Conservation (phyloP, 2,329 filamentous ascomycete genomes). For the Alternaria dauci region DNA sequence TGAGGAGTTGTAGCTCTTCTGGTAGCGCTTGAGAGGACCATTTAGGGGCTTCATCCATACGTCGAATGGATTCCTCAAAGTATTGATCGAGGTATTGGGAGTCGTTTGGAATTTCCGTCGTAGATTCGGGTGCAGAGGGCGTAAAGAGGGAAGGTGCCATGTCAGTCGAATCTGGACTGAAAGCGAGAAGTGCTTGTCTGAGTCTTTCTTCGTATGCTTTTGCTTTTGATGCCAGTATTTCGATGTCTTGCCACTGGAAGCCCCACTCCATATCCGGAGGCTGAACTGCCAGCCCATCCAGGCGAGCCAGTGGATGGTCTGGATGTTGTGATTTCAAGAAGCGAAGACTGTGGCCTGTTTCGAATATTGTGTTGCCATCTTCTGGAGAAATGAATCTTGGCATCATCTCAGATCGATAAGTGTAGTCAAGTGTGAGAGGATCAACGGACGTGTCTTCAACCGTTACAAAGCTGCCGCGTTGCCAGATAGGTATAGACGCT, state of each 20-base stretch:
- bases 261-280: conserved; percentile 72
- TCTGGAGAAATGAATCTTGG: conserved; percentile 76
- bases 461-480: conserved; percentile 42
- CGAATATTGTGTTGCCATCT: conserved; percentile 76
- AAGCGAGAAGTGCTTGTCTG: conserved; percentile 41
- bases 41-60: conserved; percentile 38
- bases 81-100: conserved; percentile 28
- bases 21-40: conserved; percentile 22
- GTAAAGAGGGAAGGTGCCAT: not conserved
- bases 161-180: conserved; percentile 18
- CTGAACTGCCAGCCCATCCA: conserved; percentile 58
- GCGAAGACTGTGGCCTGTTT: conserved; percentile 78
- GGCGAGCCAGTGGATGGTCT: conserved; percentile 70
- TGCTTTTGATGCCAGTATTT: conserved; percentile 69
- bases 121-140: not conserved
- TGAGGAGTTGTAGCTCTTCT: conserved; percentile 41
- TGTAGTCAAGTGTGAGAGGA: conserved; percentile 60
- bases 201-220: conserved; percentile 59
- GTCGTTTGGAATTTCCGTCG: not conserved
- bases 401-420: conserved; percentile 70
- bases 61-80: conserved; percentile 37
- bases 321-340: conserved; percentile 76
- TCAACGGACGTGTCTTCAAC: conserved; percentile 37
- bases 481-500: conserved; percentile 34
- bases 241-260: conserved; percentile 75